Percentiles rank a stretch among this genome's conserved stretches.
Conservation (phyloP, 169 alveolate species). For the Eimeria acervulina region DNA sequence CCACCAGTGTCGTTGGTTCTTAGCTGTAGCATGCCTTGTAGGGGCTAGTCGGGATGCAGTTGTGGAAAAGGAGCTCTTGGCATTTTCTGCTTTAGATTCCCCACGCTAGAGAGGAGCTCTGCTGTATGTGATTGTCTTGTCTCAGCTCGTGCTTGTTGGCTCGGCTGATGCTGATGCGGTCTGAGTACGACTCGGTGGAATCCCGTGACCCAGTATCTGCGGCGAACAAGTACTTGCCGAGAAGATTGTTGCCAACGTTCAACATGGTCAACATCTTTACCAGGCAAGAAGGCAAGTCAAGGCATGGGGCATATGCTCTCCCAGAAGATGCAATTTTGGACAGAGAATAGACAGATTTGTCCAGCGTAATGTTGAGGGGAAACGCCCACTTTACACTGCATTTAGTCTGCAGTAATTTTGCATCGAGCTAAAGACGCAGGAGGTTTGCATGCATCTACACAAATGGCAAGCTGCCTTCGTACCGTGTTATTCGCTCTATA, state of each 20-base stretch:
- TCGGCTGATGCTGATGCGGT: slow-evolving; percentile 61
- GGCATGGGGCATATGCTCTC: background rate
- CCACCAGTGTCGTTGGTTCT: background rate
- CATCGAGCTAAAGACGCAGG: background rate
- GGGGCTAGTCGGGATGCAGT: background rate
- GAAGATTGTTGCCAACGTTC: slow-evolving; percentile 43
- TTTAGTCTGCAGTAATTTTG: background rate
- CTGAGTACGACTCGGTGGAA: slow-evolving; percentile 22
- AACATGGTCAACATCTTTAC: slow-evolving; percentile 71
- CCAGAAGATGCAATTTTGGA: background rate
- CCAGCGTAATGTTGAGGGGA: background rate
- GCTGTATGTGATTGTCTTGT: background rate
- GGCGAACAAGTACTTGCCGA: slow-evolving; percentile 32
- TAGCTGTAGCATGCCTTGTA: background rate
- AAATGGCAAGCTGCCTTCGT: background rate
- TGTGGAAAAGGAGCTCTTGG: background rate
- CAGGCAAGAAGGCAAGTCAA: slow-evolving; percentile 31
- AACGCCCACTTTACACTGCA: background rate
- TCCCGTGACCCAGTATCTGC: slow-evolving; percentile 33
- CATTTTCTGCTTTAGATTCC: background rate
- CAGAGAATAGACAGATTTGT: background rate
- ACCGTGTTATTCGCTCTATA: background rate
- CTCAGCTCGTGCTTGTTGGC: slow-evolving; percentile 67
- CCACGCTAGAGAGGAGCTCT: background rate
- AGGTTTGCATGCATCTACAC: background rate